These are phyloP conservation scores for Onygena corvina DNA, from an alignment of 2,329 filamentous ascomycete genomes.

Conservation along the genomic window DNA sequence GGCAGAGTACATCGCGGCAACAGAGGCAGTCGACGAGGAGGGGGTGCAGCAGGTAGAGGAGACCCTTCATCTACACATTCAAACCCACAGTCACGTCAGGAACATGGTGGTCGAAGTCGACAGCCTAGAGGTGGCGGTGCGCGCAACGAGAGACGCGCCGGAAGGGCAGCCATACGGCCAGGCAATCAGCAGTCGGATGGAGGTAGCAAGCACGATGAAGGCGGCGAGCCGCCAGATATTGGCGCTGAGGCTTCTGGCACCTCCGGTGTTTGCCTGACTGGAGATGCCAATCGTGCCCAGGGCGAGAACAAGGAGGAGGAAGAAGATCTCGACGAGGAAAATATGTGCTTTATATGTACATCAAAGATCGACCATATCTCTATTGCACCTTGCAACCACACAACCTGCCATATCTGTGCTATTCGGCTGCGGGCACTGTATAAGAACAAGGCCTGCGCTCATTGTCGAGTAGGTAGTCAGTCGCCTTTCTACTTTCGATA, in stretches of 20 bases:
- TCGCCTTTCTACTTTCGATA: not conserved
- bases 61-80: not conserved
- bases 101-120: not conserved
- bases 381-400: constrained; percentile 87
- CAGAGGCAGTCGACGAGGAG: constrained; percentile 9
- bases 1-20: constrained; percentile 12
- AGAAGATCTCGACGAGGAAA: constrained; percentile 53
- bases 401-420: constrained; percentile 92
- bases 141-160: not conserved
- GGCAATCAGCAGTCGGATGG: constrained; percentile 7
- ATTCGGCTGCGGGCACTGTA: constrained; percentile 84
- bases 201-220: constrained; percentile 23
- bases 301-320: constrained; percentile 24
- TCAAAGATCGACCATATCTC: constrained; percentile 78
- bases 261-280: constrained; percentile 38
- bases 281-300: constrained; percentile 33
- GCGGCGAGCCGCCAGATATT: constrained; percentile 30
- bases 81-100: not conserved
- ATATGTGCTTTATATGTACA: constrained; percentile 96
- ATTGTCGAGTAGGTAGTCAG: constrained; percentile 60
- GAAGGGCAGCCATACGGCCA: constrained; percentile 2
- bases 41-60: not conserved
- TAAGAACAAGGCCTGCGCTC: constrained; percentile 92
- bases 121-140: not conserved
- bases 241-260: constrained; percentile 27